Conservation (phyloP, 2,329 filamentous ascomycete genomes). For the Penicillium sp. region DNA sequence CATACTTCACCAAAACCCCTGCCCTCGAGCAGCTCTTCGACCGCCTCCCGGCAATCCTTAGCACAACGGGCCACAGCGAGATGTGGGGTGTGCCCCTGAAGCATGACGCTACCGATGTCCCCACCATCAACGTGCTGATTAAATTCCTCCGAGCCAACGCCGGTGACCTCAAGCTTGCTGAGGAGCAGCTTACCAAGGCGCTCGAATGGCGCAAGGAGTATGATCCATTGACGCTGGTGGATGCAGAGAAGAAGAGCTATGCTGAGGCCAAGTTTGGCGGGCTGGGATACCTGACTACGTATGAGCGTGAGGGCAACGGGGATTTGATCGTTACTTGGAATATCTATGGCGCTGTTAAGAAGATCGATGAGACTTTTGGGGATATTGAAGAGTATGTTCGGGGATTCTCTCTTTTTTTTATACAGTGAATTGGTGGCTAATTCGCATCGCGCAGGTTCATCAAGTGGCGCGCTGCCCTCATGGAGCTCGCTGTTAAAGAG, state of each 20-base stretch:
- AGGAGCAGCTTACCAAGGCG: conserved; percentile 77
- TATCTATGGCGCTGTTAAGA: conserved; percentile 86
- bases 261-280: conserved; percentile 73
- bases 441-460: conserved; percentile 68
- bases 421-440: not conserved
- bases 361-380: conserved; percentile 79
- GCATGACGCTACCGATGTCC: conserved; percentile 59
- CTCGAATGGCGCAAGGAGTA: conserved; percentile 82
- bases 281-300: conserved; percentile 80
- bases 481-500: conserved; percentile 82
- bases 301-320: conserved; percentile 58
- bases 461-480: conserved; percentile 85
- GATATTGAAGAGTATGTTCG: conserved; percentile 74
- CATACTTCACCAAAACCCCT: conserved; percentile 43
- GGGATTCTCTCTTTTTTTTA: not conserved
- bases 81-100: conserved; percentile 83
- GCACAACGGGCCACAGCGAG: conserved; percentile 68
- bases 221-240: conserved; percentile 70
- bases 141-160: conserved; percentile 94
- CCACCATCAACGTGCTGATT: conserved; percentile 82
- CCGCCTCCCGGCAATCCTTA: conserved; percentile 62
- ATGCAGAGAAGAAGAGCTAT: conserved; percentile 60
- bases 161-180: conserved; percentile 73
- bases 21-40: conserved; percentile 62
- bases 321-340: conserved; percentile 82